These are phyloP conservation scores for Niveomyces coronatus DNA, from an alignment of 2,329 filamentous ascomycete species.

Conservation along the genomic window DNA sequence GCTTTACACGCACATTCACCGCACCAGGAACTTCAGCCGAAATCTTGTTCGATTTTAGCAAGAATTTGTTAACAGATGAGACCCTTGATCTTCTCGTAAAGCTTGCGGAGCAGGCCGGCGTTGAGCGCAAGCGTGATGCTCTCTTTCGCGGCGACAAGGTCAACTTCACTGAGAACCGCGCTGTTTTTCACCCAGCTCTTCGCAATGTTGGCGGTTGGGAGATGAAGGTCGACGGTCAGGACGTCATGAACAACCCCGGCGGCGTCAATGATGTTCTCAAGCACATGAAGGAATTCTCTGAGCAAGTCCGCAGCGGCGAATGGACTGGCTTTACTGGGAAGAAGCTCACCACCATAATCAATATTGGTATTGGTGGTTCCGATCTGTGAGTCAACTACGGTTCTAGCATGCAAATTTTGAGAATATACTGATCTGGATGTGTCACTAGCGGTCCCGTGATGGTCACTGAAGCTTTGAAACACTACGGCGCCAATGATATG, in stretches of 20 bases:
- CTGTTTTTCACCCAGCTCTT: conserved; percentile 90
- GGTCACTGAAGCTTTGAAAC: conserved; percentile 95
- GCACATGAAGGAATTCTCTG: conserved; percentile 97
- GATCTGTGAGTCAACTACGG: conserved; percentile 73
- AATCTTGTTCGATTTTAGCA: conserved; percentile 96
- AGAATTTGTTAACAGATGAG: conserved; percentile 95
- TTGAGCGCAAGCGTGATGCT: conserved; percentile 89
- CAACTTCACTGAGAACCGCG: conserved; percentile 96
- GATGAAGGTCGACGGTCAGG: conserved; percentile 78
- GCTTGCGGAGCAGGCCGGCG: conserved; percentile 79
- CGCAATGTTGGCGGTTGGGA: conserved; percentile 79
- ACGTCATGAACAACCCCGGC: conserved; percentile 82
- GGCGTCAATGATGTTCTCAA: conserved; percentile 84
- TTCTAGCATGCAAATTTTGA: too few species aligned
- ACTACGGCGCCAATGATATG: conserved; percentile 77
- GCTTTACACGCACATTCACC: conserved; percentile 78
- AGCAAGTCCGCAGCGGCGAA: conserved; percentile 84
- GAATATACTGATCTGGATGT: too few species aligned
- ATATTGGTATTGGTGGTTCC: conserved; percentile 95
- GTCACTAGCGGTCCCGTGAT: conserved; percentile 95
- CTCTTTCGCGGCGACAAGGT: conserved; percentile 99
- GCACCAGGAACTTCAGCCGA: conserved; percentile 75
- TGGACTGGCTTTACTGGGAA: conserved; percentile 98
- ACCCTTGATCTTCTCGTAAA: conserved; percentile 78
- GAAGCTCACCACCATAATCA: conserved; percentile 93